Base-by-base conservation (phyloP, 352 stramenopile species). In the Globisporangium polare region DNA sequence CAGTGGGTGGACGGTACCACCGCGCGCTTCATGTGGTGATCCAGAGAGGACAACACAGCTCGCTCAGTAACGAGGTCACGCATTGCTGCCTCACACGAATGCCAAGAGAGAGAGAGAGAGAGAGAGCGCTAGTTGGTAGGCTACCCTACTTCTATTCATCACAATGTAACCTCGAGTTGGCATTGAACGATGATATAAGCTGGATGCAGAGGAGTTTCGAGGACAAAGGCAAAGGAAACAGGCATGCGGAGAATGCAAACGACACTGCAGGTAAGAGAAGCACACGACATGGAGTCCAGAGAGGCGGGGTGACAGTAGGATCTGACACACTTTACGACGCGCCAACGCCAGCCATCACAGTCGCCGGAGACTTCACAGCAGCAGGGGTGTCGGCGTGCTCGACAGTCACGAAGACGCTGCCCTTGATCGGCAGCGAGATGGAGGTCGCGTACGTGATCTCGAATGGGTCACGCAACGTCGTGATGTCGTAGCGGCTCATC, bases 21-120 rank as follows among this genome's bases (percentile, higher is more conserved):
- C 35, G 88, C 80, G 17, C 78, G 86, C 26, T 96, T 96, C 67
- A 95, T 96, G 86, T 96, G 88, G 88, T 96, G 69, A 83, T 10
- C 53, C 22, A 27, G 6, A 0, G 13, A n/a, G 37, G 33, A 17
- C 33, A 41, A 3, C 8, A 12, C 6, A 13, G n/a, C 5, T n/a
- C n/a, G n/a, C n/a, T n/a, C n/a, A n/a, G n/a, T n/a, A n/a, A n/a
- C n/a, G n/a, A n/a, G n/a, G n/a, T n/a, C n/a, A n/a, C n/a, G n/a
- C n/a, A n/a, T n/a, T n/a, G n/a, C n/a, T n/a, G n/a, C 29, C 9
- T 41, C 33, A 17, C 33, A 12, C 33, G 7, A 41, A 42, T 42
- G 37, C 5, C 37, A 42, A 42, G 37, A 42, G 29, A 33, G 29
- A 35, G 29, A 35, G 29, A n/a, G n/a, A n/a, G n/a, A n/a, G n/a